Conservation (phyloP, 768 basidiomycete genomes). For the Leucosporidium scottii region DNA sequence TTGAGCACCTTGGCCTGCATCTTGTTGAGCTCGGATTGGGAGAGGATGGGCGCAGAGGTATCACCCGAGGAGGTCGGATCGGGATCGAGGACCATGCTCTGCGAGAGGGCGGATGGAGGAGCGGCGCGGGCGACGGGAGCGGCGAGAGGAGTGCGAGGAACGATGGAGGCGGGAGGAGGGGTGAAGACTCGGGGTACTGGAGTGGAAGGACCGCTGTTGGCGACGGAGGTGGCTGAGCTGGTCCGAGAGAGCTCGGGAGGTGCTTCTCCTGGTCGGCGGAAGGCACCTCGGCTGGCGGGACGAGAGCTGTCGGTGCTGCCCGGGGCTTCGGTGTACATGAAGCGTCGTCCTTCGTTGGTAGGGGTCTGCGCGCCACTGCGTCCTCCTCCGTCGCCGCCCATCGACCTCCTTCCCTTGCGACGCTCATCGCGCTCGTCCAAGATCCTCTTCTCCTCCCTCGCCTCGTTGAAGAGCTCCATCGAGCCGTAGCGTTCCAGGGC, state of each 20-base stretch:
- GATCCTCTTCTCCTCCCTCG: slow-evolving; percentile 72
- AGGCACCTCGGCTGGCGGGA: slow-evolving; percentile 57
- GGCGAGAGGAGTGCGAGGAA: slow-evolving; percentile 14
- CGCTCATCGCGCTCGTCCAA: slow-evolving; percentile 65
- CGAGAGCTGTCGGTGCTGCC: slow-evolving; percentile 58
- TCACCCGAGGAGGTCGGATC: slow-evolving; percentile 42
- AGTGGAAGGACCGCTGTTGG: slow-evolving; percentile 47
- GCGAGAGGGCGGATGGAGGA: slow-evolving; percentile 17
- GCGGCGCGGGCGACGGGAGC: not conserved
- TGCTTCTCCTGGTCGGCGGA: slow-evolving; percentile 68
- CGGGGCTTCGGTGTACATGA: slow-evolving; percentile 43
- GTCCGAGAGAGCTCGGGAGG: slow-evolving; percentile 15
- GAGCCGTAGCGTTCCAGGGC: slow-evolving; percentile 83
- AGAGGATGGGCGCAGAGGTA: slow-evolving; percentile 48
- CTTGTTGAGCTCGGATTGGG: slow-evolving; percentile 63
- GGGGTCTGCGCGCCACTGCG: not conserved
- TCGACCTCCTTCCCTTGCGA: slow-evolving; percentile 49
- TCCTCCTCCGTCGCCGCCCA: slow-evolving; percentile 44
- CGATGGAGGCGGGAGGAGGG: slow-evolving; percentile 46
- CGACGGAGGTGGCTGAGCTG: slow-evolving; percentile 16
- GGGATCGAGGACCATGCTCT: slow-evolving; percentile 24
- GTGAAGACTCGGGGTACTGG: slow-evolving; percentile 89
- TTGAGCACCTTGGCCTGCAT: slow-evolving; percentile 87
- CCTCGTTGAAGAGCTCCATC: slow-evolving; percentile 78
- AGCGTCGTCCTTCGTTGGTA: slow-evolving; percentile 31